Evolutionary conservation across 2,329 filamentous ascomycete genomes (phyloP).

Genomic region (Apiospora aurea): DNA sequence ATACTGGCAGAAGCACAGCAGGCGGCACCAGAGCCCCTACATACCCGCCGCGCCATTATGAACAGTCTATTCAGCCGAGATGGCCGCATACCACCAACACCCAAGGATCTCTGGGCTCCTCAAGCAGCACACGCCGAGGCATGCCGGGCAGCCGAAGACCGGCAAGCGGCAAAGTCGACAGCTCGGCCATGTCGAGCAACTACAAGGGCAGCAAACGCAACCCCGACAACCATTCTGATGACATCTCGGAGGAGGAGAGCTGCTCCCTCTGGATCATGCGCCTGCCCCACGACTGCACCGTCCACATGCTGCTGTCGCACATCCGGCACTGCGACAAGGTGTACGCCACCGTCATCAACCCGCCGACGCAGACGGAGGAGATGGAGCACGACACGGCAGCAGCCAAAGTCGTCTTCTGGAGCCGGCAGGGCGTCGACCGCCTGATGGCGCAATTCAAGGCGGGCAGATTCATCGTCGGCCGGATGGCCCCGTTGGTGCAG

Average conservation of each 20-base stretch:
- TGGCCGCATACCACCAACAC: too few relatives aligned
- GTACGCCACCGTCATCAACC: conserved; percentile 59
- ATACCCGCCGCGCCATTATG: too few relatives aligned
- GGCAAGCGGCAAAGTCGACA: neutral
- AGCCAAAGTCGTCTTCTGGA: conserved; percentile 53
- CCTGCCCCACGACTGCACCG: conserved; percentile 52
- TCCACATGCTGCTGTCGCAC: conserved; percentile 51
- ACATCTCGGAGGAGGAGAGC: conserved; percentile 50
- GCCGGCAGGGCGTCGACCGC: conserved; percentile 54
- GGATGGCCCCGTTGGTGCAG: conserved; percentile 42
- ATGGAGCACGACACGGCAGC: conserved; percentile 39
- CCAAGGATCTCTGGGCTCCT: too few relatives aligned
- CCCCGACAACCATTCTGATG: conserved; percentile 47
- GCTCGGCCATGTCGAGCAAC: neutral
- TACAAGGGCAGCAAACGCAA: conserved; percentile 49
- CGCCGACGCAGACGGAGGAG: conserved; percentile 42
- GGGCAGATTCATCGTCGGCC: conserved; percentile 50
- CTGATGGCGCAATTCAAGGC: conserved; percentile 54
- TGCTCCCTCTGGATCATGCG: conserved; percentile 62
- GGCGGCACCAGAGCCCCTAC: too few relatives aligned
- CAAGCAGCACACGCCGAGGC: too few relatives aligned
- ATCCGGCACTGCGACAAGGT: conserved; percentile 58
- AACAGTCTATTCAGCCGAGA: too few relatives aligned
- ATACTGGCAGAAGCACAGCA: too few relatives aligned
- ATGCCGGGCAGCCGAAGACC: too few relatives aligned